phyloP scores from a whole-genome alignment of 108 stramenopile genomes.

The Cyclostephanos invisitatus region DNA sequence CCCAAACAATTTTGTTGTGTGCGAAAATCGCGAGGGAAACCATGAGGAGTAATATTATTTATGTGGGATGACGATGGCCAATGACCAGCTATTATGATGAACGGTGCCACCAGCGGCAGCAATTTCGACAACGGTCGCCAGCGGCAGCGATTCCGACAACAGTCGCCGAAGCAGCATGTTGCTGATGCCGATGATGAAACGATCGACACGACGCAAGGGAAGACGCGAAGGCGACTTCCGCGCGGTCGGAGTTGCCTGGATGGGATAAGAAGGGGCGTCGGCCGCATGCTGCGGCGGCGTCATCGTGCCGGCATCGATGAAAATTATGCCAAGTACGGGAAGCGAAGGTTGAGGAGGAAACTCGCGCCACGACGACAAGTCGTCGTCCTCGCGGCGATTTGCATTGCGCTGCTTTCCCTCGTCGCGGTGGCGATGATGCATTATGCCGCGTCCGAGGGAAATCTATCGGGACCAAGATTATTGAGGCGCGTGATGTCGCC shows the following conservation, averaged over 20 bases:
- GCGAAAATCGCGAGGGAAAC: too few species aligned
- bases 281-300: neutral
- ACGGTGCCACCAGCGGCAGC: too few species aligned
- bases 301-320: neutral
- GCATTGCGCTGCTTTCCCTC: neutral
- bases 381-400: neutral
- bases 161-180: too few species aligned
- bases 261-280: constrained; percentile 1
- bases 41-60: too few species aligned
- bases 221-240: neutral
- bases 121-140: constrained; percentile 1
- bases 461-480: too few species aligned
- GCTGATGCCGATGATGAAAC: too few species aligned
- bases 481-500: too few species aligned
- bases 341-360: constrained; percentile 4
- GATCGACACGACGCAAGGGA: neutral
- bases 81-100: too few species aligned
- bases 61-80: neutral
- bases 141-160: neutral
- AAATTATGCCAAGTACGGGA: constrained; percentile 33
- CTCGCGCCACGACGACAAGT: neutral
- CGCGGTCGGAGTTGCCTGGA: neutral
- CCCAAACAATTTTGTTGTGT: too few species aligned
- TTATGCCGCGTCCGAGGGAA: too few species aligned
- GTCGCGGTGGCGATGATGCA: neutral